Percentiles rank a stretch among this genome's conserved stretches.
Conservation (phyloP, 257 asterid genomes). For the Paraleonurus japonicus region DNA sequence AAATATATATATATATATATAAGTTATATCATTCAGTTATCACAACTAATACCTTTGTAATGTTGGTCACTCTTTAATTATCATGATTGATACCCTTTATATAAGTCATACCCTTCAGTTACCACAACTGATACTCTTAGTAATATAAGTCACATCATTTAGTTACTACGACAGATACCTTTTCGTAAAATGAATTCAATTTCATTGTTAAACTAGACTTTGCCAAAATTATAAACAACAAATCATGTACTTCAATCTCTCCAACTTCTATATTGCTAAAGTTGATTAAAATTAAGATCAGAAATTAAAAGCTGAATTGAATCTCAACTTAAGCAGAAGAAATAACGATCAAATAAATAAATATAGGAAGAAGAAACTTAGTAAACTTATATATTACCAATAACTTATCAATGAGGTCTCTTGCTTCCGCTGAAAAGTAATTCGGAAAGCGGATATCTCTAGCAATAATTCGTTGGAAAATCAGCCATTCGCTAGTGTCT, state of each 20-base stretch:
- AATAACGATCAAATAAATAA: not conserved
- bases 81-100: no score
- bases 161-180: no score
- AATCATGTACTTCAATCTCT: not conserved
- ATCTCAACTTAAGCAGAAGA: not conserved
- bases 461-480: slow-evolving; percentile 90
- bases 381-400: slow-evolving; percentile 54
- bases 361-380: not conserved
- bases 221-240: no score
- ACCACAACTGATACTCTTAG: no score
- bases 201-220: no score
- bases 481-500: slow-evolving; percentile 98
- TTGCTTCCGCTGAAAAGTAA: slow-evolving; percentile 79
- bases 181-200: no score
- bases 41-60: no score
- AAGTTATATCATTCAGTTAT: no score
- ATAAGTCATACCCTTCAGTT: no score
- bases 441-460: slow-evolving; percentile 91
- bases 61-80: no score
- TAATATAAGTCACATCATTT: no score
- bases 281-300: not conserved
- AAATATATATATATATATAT: no score
- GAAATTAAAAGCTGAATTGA: not conserved
- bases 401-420: slow-evolving; percentile 82
- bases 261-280: not conserved